These are phyloP conservation scores for Citrus maxima DNA, from an alignment of 345 rosid genomes.

Conservation along the genomic window DNA sequence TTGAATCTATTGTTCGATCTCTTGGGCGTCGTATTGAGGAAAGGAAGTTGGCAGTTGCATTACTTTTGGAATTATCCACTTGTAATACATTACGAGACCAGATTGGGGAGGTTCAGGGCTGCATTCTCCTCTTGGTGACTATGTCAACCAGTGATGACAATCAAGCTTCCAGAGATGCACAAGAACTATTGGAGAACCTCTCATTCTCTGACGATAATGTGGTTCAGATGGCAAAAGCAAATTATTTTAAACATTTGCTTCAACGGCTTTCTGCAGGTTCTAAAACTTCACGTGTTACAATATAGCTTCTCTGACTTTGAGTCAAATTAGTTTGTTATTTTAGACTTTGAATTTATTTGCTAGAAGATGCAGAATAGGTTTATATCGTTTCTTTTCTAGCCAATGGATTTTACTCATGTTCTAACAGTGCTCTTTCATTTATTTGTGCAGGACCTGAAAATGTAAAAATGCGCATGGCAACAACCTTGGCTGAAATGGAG, in stretches of 20 bases:
- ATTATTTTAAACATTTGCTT: conserved; percentile 58
- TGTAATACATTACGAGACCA: conserved; percentile 25
- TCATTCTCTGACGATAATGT: conserved; percentile 53
- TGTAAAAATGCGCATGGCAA: conserved; percentile 46
- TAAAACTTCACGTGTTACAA: conserved; percentile 1
- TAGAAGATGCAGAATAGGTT: not conserved
- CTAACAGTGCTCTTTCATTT: not conserved
- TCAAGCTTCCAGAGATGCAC: conserved; percentile 51
- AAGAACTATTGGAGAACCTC: conserved; percentile 50
- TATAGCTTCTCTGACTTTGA: conserved; percentile 3
- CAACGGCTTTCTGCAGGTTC: conserved; percentile 54
- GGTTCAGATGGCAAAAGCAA: conserved; percentile 69
- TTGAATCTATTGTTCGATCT: conserved; percentile 51
- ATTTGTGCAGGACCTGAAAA: conserved; percentile 52
- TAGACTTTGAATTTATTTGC: not conserved
- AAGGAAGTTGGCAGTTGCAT: conserved; percentile 52
- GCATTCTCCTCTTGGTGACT: conserved; percentile 65
- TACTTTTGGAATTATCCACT: conserved; percentile 53
- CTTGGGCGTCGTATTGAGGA: conserved; percentile 58
- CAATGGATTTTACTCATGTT: not conserved
- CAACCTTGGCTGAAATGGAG: conserved; percentile 59
- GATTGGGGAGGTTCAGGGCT: conserved; percentile 60
- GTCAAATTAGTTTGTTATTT: not conserved
- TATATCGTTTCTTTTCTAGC: not conserved
- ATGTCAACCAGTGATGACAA: conserved; percentile 51